Base-by-base conservation (phyloP, 176 grass and related monocot genomes). In the Eleusine coracana region DNA sequence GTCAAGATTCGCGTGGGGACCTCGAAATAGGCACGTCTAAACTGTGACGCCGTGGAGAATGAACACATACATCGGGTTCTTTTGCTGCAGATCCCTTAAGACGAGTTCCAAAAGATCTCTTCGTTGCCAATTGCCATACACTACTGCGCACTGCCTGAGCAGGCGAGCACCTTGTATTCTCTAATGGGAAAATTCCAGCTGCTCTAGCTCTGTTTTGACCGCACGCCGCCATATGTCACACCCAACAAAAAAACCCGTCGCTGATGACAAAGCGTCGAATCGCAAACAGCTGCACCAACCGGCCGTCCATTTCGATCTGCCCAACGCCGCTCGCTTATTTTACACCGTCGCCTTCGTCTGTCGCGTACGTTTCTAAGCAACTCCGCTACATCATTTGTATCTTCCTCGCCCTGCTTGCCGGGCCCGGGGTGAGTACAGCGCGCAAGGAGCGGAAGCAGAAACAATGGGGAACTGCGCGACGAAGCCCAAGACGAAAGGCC, bases 381-480 rank as follows among this genome's bases (percentile, higher is more conserved):
- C 39, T 63, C 73, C 29, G 73, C 54, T 71, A 20, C 12, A 38
- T 4, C 71, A 5, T 70, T 29, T 60, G 63, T 2, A 61, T 29
- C 42, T 41, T 74, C 28, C 44, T 42, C 36, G 21, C 16, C 71
- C 27, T 66, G 11, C 17, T 28, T 16, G 6, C 17, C 20, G 18
- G 54, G 50, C 3, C 17, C 20, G 18, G 54, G 50, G 18, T 58
- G 3, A 45, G 42, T 45, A 42, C 60, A 31, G 0, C 0, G 21
- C 55, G 6, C 2, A 12, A 12, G 6, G n/a, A n/a, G 56, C 21
- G 41, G 48, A 46, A 46, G 13, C 10, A 1, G 28, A 29, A 10
- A 29, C 20, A 5, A 82, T 87, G 80, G 79, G 86, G 45, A 87
- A 78, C 86, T 83, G 86, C 14, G 86, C 54, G 73, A 7, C 21